These are phyloP conservation scores for Trametes pubescens DNA, from an alignment of 1,284 basidiomycete genomes.

Conservation along the genomic window DNA sequence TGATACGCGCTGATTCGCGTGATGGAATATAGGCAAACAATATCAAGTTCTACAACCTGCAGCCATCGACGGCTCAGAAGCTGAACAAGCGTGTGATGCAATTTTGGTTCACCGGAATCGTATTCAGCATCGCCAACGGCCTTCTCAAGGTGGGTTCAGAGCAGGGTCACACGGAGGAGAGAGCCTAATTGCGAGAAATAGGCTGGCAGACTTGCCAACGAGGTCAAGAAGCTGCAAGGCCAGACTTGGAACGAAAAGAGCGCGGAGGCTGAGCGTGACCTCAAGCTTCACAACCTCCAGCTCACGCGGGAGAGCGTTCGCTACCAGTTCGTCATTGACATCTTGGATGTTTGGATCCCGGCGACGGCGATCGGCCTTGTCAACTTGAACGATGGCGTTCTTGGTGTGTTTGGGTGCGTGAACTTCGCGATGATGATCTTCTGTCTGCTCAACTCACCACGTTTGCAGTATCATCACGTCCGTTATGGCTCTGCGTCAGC, in stretches of 20 bases:
- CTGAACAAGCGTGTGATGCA: constrained; percentile 81
- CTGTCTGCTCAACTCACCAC: constrained; percentile 13
- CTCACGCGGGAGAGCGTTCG: constrained; percentile 67
- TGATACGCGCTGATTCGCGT: neutral
- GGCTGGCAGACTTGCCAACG: constrained; percentile 67
- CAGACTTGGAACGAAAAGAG: constrained; percentile 66
- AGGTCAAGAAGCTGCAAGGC: constrained; percentile 60
- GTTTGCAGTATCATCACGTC: constrained; percentile 63
- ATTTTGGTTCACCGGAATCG: constrained; percentile 92
- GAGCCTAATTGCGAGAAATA: constrained; percentile 36
- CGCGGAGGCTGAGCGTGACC: constrained; percentile 71
- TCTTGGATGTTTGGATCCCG: constrained; percentile 89
- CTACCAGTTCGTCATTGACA: constrained; percentile 84
- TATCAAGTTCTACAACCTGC: constrained; percentile 74
- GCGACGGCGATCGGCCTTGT: constrained; percentile 84
- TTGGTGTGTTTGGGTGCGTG: constrained; percentile 85
- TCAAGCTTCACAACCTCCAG: constrained; percentile 63
- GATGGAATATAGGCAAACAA: constrained; percentile 60
- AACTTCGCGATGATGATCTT: neutral
- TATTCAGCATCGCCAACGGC: constrained; percentile 76
- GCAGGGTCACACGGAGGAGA: neutral
- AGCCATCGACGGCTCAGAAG: constrained; percentile 70
- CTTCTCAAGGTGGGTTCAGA: constrained; percentile 66
- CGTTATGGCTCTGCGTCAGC: constrained; percentile 58
- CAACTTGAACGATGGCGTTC: constrained; percentile 85